Percentiles rank a stretch among this genome's conserved stretches.
These are phyloP conservation scores for Nevesoporus exiguus DNA, from an alignment of 768 basidiomycete species.

Conservation along the genomic window DNA sequence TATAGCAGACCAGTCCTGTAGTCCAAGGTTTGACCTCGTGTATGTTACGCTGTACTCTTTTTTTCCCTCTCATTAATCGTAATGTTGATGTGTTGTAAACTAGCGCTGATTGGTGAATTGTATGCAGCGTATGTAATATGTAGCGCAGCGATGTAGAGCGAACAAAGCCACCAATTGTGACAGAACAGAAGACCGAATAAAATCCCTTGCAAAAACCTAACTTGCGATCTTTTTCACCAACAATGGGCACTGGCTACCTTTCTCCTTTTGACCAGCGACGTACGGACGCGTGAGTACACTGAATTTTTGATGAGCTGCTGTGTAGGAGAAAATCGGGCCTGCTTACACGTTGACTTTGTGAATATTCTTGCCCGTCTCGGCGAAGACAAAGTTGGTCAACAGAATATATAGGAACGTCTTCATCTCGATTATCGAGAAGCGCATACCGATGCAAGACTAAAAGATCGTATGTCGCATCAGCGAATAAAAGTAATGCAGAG, in stretches of 20 bases:
- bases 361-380: slow-evolving; percentile 48
- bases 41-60: slow-evolving; percentile 11
- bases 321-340: not conserved
- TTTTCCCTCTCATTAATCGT: slow-evolving; percentile 1
- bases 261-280: slow-evolving; percentile 46
- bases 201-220: not conserved
- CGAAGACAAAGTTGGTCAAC: slow-evolving; percentile 63
- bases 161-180: not conserved
- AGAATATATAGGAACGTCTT: slow-evolving; percentile 73
- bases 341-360: slow-evolving; percentile 62
- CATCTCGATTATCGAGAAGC: slow-evolving; percentile 81
- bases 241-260: slow-evolving; percentile 64
- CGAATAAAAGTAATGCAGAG: not conserved
- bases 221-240: slow-evolving; percentile 38
- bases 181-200: not conserved
- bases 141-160: not conserved
- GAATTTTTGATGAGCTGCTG: not conserved
- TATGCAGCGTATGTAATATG: no score
- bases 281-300: slow-evolving; percentile 69
- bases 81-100: slow-evolving; percentile 14
- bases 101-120: no score
- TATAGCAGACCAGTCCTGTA: slow-evolving; percentile 13
- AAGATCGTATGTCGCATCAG: not conserved
- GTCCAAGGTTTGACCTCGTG: not conserved
- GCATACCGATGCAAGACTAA: slow-evolving; percentile 80